Evolutionary conservation across 1,139 yeast genomes (phyloP), one percentile per base, ranked within the genome.

Genomic region (Taphrina wiesneri): DNA sequence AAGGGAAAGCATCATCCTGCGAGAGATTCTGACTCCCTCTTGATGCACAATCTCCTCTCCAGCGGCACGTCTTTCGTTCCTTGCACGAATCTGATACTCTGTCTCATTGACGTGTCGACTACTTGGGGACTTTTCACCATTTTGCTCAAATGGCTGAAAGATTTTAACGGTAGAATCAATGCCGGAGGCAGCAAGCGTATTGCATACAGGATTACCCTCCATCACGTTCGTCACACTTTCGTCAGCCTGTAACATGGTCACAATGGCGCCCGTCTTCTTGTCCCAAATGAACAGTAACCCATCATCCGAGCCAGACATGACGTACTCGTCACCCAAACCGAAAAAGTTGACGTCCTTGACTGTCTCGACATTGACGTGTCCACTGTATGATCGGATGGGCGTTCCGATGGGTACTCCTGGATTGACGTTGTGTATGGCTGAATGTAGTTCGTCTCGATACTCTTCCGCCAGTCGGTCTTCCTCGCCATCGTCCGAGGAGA

Each of bases 281-380:
- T 68, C 68, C 65, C 65, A 70, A 30, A 70, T 63, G 51, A 69
- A 69, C 19, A 69, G 34, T 17, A 66, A 66, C 21, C 71, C 71
- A 39, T 67, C 68, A 47, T 69, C 71, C 6, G 71, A 69, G 23
- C 71, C 71, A 21, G 70, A 67, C 67, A 70, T 60, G 36, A 70
- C 63, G 43, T 69, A 70, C 49, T 70, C 71, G 46, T 70, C 71
- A 25, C 66, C 45, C 23, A 59, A 36, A 11, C 71, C 71, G 46
- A 51, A 69, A 41, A 67, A 70, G 53, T 64, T 66, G 26, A 69
- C 71, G 26, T 69, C 70, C 43, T 68, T 69, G 30, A 69, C 62
- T 3, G 65, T 36, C 45, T 47, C 45, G n/a, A 32, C 63, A n/a
- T 56, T 66, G 36, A 46, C 46, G 39, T 57, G 67, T 19, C 63